Percentiles rank a stretch among this genome's conserved stretches.
Conservation (phyloP, 2,329 filamentous ascomycete genomes). For the Talaromyces sp. region DNA sequence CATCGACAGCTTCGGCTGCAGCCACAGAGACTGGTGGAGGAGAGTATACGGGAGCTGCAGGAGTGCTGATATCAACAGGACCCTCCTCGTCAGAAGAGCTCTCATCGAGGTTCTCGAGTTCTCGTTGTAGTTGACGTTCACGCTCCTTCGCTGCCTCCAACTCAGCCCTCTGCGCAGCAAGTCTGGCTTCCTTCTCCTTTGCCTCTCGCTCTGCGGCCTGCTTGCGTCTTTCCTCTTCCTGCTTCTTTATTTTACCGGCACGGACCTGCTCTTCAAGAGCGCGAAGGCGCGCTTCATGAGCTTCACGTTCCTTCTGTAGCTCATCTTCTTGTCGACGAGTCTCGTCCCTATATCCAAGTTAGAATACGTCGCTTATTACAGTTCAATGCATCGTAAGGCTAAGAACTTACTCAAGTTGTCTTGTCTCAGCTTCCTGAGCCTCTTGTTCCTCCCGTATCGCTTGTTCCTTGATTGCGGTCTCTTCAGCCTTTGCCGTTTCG, state of each 20-base stretch:
- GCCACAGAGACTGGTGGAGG: slow-evolving; percentile 25
- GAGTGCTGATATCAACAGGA: slow-evolving; percentile 64
- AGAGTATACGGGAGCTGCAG: slow-evolving; percentile 36
- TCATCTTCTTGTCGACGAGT: slow-evolving; percentile 75
- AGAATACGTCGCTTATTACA: slow-evolving; percentile 13
- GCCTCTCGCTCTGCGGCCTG: slow-evolving; percentile 83
- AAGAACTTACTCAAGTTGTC: slow-evolving; percentile 74
- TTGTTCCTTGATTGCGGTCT: slow-evolving; percentile 56
- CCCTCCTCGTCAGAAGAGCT: slow-evolving; percentile 75
- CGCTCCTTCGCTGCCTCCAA: slow-evolving; percentile 87
- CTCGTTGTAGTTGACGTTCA: slow-evolving; percentile 82
- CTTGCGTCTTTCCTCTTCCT: slow-evolving; percentile 90
- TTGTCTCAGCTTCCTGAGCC: slow-evolving; percentile 69
- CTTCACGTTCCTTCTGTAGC: slow-evolving; percentile 73
- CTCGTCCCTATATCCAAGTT: slow-evolving; percentile 57
- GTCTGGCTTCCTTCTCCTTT: slow-evolving; percentile 80
- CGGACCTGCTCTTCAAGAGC: slow-evolving; percentile 91
- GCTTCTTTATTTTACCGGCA: slow-evolving; percentile 90
- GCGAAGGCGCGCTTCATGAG: slow-evolving; percentile 75
- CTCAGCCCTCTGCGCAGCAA: slow-evolving; percentile 83
- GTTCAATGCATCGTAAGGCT: background rate
- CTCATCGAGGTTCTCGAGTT: slow-evolving; percentile 74
- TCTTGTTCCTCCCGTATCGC: slow-evolving; percentile 67
- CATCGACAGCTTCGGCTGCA: slow-evolving; percentile 23
- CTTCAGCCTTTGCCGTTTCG: slow-evolving; percentile 59